Evolutionary conservation across 768 basidiomycete genomes (phyloP).

Genomic region (Ramaria sp.): DNA sequence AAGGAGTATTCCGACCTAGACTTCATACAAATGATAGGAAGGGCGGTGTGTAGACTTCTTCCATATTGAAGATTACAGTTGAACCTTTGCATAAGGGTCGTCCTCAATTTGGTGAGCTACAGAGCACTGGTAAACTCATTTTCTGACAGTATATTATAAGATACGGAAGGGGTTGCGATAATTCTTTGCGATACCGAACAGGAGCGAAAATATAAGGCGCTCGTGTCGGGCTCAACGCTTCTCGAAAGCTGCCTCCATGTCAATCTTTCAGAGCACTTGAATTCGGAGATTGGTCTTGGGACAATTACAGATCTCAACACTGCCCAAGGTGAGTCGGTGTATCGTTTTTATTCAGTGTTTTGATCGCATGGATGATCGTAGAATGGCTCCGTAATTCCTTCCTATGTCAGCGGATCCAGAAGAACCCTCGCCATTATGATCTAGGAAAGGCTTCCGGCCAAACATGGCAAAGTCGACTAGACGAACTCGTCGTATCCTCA

Average conservation of each 20-base stretch:
- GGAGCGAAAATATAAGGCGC: conserved; percentile 57
- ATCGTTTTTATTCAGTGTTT: not conserved
- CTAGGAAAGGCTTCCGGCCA: conserved; percentile 39
- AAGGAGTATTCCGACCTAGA: conserved; percentile 88
- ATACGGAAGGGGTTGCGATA: conserved; percentile 73
- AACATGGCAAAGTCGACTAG: conserved; percentile 60
- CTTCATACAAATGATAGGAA: conserved; percentile 92
- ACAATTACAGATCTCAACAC: conserved; percentile 62
- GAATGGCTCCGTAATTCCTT: conserved; percentile 81
- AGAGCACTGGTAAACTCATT: not conserved
- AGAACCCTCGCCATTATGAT: conserved; percentile 73
- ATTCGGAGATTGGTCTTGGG: conserved; percentile 83
- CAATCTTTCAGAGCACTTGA: conserved; percentile 83
- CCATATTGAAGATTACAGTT: not conserved
- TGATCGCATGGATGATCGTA: not conserved
- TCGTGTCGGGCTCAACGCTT: conserved; percentile 60
- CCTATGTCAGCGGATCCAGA: conserved; percentile 73
- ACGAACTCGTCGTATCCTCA: conserved; percentile 63
- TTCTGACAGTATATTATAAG: conserved; percentile 25
- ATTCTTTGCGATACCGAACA: conserved; percentile 72
- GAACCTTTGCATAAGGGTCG: conserved; percentile 51
- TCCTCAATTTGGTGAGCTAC: conserved; percentile 70
- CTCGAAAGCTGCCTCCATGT: conserved; percentile 81
- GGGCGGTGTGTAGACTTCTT: conserved; percentile 52
- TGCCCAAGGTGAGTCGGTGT: conserved; percentile 35